A percentile compares a stretch with the other conserved stretches of the same genome.
Conservation (phyloP, 208 protist genomes). For the Tritrichomonas foetus region DNA sequence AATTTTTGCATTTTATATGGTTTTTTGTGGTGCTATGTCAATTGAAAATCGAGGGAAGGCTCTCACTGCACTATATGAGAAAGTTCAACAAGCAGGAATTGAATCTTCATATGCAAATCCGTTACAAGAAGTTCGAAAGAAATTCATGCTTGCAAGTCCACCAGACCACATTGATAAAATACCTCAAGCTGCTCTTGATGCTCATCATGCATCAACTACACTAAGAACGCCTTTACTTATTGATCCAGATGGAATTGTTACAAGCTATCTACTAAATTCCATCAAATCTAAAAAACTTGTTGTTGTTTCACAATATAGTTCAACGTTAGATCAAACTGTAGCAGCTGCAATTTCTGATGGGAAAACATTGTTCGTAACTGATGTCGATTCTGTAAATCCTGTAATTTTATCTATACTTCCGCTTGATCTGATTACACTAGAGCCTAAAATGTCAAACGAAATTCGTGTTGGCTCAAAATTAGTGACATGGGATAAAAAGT, state of each 20-base stretch:
- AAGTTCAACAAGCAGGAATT: not conserved
- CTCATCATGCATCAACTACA: not conserved
- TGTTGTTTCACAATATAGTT: not conserved
- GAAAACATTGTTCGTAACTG: not conserved
- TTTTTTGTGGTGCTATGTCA: not conserved
- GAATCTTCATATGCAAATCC: not conserved
- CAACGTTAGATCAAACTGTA: not conserved
- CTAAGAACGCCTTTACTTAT: not conserved
- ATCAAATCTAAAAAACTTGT: not conserved
- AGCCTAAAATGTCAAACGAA: not conserved
- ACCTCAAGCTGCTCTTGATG: not conserved
- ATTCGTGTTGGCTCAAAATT: not conserved
- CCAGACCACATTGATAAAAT: not conserved
- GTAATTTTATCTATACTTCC: not conserved
- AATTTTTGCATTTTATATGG: not conserved
- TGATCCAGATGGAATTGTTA: constrained; percentile 19
- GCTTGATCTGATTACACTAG: not conserved
- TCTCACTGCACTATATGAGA: not conserved
- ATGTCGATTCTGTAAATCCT: not conserved
- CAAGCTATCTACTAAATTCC: not conserved
- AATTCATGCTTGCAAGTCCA: not conserved
- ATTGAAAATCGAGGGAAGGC: not conserved
- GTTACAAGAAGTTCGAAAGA: not conserved
- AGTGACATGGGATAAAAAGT: not conserved
- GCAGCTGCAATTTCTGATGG: not conserved